phyloP scores from a whole-genome alignment of 2,329 filamentous ascomycete species.

The Thielaviopsis populi region DNA sequence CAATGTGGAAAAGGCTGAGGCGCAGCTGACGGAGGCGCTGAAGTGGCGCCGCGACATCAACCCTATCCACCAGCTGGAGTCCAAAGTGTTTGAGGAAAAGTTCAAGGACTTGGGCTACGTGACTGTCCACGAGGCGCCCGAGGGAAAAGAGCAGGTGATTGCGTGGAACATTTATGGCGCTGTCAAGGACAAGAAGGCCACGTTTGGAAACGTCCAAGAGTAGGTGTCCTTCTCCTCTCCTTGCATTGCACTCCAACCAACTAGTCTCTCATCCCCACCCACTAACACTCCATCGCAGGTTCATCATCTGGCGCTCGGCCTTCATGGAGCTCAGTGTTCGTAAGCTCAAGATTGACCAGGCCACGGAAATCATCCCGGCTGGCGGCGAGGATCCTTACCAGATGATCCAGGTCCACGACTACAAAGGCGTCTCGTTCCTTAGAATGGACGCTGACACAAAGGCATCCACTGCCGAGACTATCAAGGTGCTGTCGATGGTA shows the following conservation, averaged over 20 bases:
- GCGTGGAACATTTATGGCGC: conserved; percentile 89
- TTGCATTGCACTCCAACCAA: too few species aligned
- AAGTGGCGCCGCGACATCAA: conserved; percentile 69
- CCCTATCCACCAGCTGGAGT: conserved; percentile 49
- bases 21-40: conserved; percentile 65
- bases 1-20: conserved; percentile 55
- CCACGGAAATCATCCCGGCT: conserved; percentile 56
- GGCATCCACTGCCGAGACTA: conserved; percentile 62
- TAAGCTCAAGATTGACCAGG: conserved; percentile 54
- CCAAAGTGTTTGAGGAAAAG: conserved; percentile 52
- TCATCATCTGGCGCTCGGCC: conserved; percentile 77
- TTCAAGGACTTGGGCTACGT: conserved; percentile 72
- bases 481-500: conserved; percentile 62
- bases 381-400: conserved; percentile 71
- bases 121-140: conserved; percentile 47
- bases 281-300: conserved; percentile 36
- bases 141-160: conserved; percentile 46
- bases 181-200: conserved; percentile 67
- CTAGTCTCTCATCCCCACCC: not conserved
- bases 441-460: conserved; percentile 65
- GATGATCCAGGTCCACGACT: conserved; percentile 88
- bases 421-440: conserved; percentile 74
- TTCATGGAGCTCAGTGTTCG: conserved; percentile 78
- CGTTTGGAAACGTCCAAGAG: conserved; percentile 71
- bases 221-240: conserved; percentile 37